Percentiles rank a stretch among this genome's conserved stretches.
phyloP scores from a whole-genome alignment of 768 basidiomycete species.

The Auriscalpium orientale region DNA sequence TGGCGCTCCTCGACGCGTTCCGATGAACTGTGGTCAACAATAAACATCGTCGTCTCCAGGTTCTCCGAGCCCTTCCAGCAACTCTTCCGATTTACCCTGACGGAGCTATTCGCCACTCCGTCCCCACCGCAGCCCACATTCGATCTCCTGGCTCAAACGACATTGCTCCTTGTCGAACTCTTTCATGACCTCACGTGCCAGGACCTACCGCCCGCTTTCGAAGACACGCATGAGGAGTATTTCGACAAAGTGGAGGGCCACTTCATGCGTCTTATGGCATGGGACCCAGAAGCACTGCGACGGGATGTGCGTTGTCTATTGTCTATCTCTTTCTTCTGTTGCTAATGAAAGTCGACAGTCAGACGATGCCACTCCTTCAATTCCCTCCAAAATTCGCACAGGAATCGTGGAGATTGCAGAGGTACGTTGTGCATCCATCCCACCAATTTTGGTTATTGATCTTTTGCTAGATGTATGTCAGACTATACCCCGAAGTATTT shows the following conservation, averaged over 20 bases:
- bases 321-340: not conserved
- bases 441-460: not conserved
- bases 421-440: constrained; percentile 33
- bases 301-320: constrained; percentile 45
- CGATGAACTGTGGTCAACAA: constrained; percentile 79
- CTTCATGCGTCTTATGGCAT: constrained; percentile 75
- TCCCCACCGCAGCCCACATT: constrained; percentile 28
- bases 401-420: constrained; percentile 87
- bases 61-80: constrained; percentile 82
- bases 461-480: constrained; percentile 58
- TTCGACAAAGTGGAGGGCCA: constrained; percentile 64
- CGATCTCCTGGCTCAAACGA: constrained; percentile 59
- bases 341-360: constrained; percentile 33
- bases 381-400: constrained; percentile 88
- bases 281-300: constrained; percentile 63
- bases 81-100: constrained; percentile 66
- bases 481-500: constrained; percentile 75
- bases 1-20: constrained; percentile 91
- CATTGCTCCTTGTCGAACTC: constrained; percentile 75
- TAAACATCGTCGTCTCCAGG: constrained; percentile 81
- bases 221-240: constrained; percentile 79
- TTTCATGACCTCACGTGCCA: constrained; percentile 94
- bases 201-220: constrained; percentile 90
- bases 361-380: constrained; percentile 76
- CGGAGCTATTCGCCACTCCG: constrained; percentile 38